Evolutionary conservation across 192 early-diverging fungal genomes (phyloP).

Genomic region (Paraglomus occultum): DNA sequence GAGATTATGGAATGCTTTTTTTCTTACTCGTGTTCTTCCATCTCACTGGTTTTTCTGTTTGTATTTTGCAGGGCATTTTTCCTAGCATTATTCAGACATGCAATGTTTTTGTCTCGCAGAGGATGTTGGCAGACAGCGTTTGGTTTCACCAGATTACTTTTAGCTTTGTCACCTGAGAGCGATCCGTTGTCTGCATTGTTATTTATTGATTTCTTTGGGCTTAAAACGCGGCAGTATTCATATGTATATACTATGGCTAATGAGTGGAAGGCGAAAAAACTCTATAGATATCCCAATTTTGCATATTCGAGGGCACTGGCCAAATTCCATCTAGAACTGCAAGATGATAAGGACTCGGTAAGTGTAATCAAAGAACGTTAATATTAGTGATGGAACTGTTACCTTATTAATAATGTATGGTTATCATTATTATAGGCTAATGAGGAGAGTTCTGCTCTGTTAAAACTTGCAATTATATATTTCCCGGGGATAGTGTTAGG

Average conservation of each 20-base stretch:
- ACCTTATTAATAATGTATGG: background rate
- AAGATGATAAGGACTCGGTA: constrained; percentile 28
- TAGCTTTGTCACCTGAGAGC: constrained; percentile 67
- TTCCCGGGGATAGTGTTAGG: constrained; percentile 68
- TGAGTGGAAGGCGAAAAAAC: constrained; percentile 12
- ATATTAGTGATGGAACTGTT: constrained; percentile 1
- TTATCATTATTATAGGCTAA: constrained; percentile 28
- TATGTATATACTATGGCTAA: constrained; percentile 47
- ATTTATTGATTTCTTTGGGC: constrained; percentile 83
- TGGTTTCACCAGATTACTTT: constrained; percentile 74
- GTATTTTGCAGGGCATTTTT: constrained; percentile 56
- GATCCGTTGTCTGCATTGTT: constrained; percentile 77
- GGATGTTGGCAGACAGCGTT: constrained; percentile 94
- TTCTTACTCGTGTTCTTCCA: background rate
- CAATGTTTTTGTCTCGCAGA: constrained; percentile 78
- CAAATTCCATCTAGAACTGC: constrained; percentile 68
- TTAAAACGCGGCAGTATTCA: constrained; percentile 72
- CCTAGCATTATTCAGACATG: constrained; percentile 79
- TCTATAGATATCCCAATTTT: constrained; percentile 61
- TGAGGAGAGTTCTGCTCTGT: constrained; percentile 47
- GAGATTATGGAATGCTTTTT: constrained; percentile 3
- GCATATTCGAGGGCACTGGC: constrained; percentile 76
- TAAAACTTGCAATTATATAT: constrained; percentile 67
- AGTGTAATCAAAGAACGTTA: constrained; percentile 6
- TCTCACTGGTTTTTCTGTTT: background rate